Evolutionary conservation across 2,329 filamentous ascomycete genomes (phyloP), one percentile per base, ranked within the genome.

Genomic region (Colletotrichum tropicicola): DNA sequence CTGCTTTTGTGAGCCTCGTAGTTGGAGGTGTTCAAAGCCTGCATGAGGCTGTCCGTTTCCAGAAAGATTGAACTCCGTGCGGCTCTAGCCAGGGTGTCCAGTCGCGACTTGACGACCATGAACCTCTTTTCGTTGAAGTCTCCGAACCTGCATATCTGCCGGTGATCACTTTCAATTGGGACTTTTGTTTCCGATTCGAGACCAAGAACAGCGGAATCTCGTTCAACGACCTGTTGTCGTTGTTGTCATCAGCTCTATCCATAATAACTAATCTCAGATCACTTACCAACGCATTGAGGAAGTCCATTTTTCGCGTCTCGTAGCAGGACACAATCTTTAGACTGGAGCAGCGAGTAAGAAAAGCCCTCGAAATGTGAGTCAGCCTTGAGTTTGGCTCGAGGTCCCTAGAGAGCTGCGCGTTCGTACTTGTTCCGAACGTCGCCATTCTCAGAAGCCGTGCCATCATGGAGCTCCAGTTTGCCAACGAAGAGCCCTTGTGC

Each of bases 241-340:
- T 15, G 6, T 5, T 17, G 27, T 47, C 21, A 49, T 37, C 52
- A 51, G n/a, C n/a, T n/a, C n/a, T 5, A 7, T 19, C 21, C 27
- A 28, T 9, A 8, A 3, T 27, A 15, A 17, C 23, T 17, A 10
- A 8, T 3, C 13, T 12, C 8, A 54, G 58, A 30, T 6, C 3
- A 17, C 51, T 21, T 8, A 51, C 51, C 30, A 57, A 17, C 8
- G 28, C 15, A 6, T 44, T 57, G 6, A 52, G 10, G 19, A 28
- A 63, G 1, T 54, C 52, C 10, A 69, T 68, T 51, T 71, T 67
- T 45, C 66, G 64, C 8, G 72, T 73, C 59, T 74, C 72, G 32
- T 71, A 70, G n/a, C 72, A 73, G 1, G 72, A 74, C 1, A 72
- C 57, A 5, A 65, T 63, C 30, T 68, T 69, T 30, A 73, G 48